phyloP scores from a whole-genome alignment of 2,329 filamentous ascomycete genomes.

The Claviceps arundinis region DNA sequence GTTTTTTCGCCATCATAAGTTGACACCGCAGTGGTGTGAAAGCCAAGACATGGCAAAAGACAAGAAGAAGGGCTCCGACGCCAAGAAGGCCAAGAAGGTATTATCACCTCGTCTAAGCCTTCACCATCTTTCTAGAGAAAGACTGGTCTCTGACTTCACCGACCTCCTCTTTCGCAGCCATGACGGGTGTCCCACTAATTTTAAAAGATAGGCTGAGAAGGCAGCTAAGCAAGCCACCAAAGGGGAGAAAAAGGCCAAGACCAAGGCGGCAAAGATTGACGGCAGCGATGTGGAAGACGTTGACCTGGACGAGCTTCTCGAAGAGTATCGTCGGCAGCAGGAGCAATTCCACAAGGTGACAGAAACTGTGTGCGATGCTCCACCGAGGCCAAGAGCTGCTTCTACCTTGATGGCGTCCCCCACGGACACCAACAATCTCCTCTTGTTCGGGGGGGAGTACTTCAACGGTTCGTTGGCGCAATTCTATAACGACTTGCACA shows the following conservation, averaged over 20 bases:
- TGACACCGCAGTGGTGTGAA: not conserved
- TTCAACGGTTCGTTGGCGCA: slow-evolving; percentile 81
- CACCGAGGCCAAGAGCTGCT: slow-evolving; percentile 67
- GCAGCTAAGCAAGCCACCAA: slow-evolving; percentile 77
- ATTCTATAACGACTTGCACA: slow-evolving; percentile 53
- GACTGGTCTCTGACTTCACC: not conserved
- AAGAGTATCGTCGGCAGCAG: slow-evolving; percentile 85
- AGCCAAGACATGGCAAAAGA: slow-evolving; percentile 32
- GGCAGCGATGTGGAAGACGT: slow-evolving; percentile 87
- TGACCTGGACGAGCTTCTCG: slow-evolving; percentile 84
- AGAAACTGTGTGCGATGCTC: slow-evolving; percentile 55
- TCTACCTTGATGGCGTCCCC: slow-evolving; percentile 76
- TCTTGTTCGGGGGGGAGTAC: slow-evolving; percentile 90
- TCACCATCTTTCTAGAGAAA: not conserved
- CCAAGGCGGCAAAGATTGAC: slow-evolving; percentile 53
- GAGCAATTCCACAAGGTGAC: slow-evolving; percentile 91
- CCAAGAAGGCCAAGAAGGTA: slow-evolving; percentile 39
- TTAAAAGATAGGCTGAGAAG: slow-evolving; percentile 37
- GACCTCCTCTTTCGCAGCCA: not conserved
- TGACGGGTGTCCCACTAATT: not conserved
- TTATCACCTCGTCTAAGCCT: slow-evolving; percentile 5
- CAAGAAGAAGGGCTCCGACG: slow-evolving; percentile 35
- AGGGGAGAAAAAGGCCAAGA: slow-evolving; percentile 71
- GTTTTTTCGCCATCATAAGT: not conserved
- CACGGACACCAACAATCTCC: slow-evolving; percentile 71